A percentile compares a stretch with the other conserved stretches of the same genome.
Conservation (phyloP, 1,284 basidiomycete species). For the Cutaneotrichosporon sp. region DNA sequence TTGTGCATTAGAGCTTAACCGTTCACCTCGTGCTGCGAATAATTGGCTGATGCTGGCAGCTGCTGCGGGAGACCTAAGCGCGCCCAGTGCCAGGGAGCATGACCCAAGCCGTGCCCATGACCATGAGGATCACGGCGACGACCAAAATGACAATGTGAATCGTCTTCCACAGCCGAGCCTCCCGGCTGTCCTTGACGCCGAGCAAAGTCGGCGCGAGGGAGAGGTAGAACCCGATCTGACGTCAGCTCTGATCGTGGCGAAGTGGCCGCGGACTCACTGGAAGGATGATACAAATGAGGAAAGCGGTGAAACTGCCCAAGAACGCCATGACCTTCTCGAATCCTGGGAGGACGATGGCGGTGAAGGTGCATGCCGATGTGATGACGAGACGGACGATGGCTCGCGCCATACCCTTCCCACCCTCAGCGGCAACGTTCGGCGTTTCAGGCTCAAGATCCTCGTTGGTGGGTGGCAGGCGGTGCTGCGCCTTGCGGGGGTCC, state of each 20-base stretch:
- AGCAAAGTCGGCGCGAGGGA: slow-evolving; percentile 29
- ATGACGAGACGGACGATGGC: slow-evolving; percentile 35
- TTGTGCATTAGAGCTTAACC: no score
- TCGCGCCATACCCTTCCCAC: slow-evolving; percentile 24
- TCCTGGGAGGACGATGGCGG: slow-evolving; percentile 40
- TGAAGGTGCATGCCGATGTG: slow-evolving; percentile 30
- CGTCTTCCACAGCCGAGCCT: slow-evolving; percentile 52
- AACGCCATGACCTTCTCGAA: slow-evolving; percentile 79
- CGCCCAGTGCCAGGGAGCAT: slow-evolving; percentile 49
- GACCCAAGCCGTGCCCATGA: slow-evolving; percentile 71
- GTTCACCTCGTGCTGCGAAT: no score
- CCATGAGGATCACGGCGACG: slow-evolving; percentile 61
- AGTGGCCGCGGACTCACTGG: slow-evolving; percentile 53
- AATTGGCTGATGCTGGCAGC: no score
- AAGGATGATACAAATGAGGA: slow-evolving; percentile 74
- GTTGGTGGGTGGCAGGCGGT: no score
- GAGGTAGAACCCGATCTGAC: slow-evolving; percentile 42
- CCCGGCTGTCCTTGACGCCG: slow-evolving; percentile 50
- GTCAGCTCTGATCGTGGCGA: background rate
- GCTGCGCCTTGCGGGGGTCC: background rate
- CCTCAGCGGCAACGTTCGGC: no score
- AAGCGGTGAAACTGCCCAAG: slow-evolving; percentile 79
- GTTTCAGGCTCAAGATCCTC: background rate
- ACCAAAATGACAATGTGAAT: slow-evolving; percentile 58
- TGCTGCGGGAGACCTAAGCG: no score